A percentile compares a stretch with the other conserved stretches of the same genome.
Evolutionary conservation across 2,329 filamentous ascomycete species (phyloP).

Genomic region (Mycocentrospora acerina): DNA sequence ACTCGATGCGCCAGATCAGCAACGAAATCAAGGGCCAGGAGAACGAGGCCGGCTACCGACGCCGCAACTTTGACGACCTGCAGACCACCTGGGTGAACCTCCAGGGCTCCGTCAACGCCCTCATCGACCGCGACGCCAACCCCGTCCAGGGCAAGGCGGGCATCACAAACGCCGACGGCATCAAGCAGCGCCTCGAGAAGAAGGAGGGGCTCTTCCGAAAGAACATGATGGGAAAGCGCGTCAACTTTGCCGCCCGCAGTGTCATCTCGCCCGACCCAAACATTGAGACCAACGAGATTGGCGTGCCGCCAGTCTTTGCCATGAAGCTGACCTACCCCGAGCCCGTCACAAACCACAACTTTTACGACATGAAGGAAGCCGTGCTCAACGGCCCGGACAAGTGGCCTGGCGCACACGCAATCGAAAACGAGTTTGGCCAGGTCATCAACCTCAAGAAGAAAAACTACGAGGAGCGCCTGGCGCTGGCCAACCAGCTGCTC

Average conservation of each 20-base stretch:
- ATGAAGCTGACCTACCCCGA: constrained; percentile 95
- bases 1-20: constrained; percentile 72
- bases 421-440: constrained; percentile 94
- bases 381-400: constrained; percentile 92
- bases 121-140: constrained; percentile 88
- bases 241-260: constrained; percentile 95
- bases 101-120: constrained; percentile 87
- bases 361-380: constrained; percentile 90
- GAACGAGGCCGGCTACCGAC: constrained; percentile 45
- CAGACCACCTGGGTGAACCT: constrained; percentile 80
- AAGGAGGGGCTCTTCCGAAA: constrained; percentile 98
- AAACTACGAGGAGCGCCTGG: constrained; percentile 81
- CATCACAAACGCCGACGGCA: constrained; percentile 81
- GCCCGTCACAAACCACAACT: constrained; percentile 96
- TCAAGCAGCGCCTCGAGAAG: constrained; percentile 97
- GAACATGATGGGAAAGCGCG: constrained; percentile 99
- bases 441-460: constrained; percentile 86
- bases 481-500: constrained; percentile 88
- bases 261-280: constrained; percentile 98
- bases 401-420: constrained; percentile 91
- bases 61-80: constrained; percentile 70
- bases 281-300: constrained; percentile 98
- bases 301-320: constrained; percentile 96
- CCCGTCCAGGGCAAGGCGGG: constrained; percentile 76
- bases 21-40: constrained; percentile 61